phyloP scores from a whole-genome alignment of 2,329 filamentous ascomycete species.

The Waltergamsia citrina region DNA sequence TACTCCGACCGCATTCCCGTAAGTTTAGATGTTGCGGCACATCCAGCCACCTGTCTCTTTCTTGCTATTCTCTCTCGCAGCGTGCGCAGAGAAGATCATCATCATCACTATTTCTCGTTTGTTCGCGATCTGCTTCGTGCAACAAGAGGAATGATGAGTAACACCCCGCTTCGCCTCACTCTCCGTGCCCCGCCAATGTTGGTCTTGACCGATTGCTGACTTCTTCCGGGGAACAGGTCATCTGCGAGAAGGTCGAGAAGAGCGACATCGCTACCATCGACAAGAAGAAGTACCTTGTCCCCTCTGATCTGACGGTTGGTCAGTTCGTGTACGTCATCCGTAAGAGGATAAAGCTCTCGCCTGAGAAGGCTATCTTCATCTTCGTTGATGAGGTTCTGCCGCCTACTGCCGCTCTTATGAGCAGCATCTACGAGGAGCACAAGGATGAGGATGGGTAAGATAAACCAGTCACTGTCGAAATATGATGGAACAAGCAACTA shows the following conservation, averaged over 20 bases:
- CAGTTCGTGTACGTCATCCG: constrained; percentile 99
- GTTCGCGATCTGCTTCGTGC: neutral
- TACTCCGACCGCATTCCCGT: constrained; percentile 98
- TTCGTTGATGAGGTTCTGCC: constrained; percentile 98
- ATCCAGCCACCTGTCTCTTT: too few species aligned
- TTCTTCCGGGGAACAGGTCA: constrained; percentile 56
- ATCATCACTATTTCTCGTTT: neutral
- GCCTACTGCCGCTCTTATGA: constrained; percentile 95
- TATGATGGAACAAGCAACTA: too few species aligned
- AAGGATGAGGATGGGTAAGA: constrained; percentile 69
- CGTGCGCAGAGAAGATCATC: too few species aligned
- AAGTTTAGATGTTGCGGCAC: constrained; percentile 38
- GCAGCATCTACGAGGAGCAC: constrained; percentile 99
- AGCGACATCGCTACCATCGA: constrained; percentile 99
- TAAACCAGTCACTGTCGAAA: too few species aligned
- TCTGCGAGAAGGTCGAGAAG: constrained; percentile 99
- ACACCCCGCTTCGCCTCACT: neutral
- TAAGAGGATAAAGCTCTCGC: constrained; percentile 98
- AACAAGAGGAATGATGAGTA: neutral
- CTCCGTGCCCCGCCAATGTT: neutral
- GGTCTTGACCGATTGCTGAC: neutral
- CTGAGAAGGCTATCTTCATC: constrained; percentile 99
- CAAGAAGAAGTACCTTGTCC: constrained; percentile 99
- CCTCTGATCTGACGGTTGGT: constrained; percentile 92
- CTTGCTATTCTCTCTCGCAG: too few species aligned